phyloP scores from a whole-genome alignment of 2,329 filamentous ascomycete species.

The Verticillium isaacii region DNA sequence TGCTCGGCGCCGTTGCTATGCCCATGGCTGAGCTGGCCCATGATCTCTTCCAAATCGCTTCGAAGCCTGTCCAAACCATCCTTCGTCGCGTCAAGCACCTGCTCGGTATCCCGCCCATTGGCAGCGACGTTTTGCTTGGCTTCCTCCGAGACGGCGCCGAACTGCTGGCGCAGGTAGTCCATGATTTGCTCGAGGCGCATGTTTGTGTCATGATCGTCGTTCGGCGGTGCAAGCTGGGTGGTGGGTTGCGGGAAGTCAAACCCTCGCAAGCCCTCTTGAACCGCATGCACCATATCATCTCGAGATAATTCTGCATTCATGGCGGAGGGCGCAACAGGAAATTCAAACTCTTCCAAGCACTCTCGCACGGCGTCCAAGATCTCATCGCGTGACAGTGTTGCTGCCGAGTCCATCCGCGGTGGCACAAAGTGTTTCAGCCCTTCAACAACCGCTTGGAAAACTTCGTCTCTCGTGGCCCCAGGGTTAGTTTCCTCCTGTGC shows the following conservation, averaged over 20 bases:
- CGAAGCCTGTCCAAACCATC: slow-evolving; percentile 81
- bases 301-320: slow-evolving; percentile 49
- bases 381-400: slow-evolving; percentile 72
- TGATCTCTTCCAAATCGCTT: slow-evolving; percentile 73
- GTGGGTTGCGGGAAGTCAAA: slow-evolving; percentile 40
- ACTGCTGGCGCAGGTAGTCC: slow-evolving; percentile 53
- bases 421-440: slow-evolving; percentile 77
- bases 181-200: slow-evolving; percentile 61
- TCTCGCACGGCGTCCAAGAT: slow-evolving; percentile 80
- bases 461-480: slow-evolving; percentile 74
- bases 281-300: slow-evolving; percentile 60
- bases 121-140: slow-evolving; percentile 75
- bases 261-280: slow-evolving; percentile 53
- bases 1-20: slow-evolving; percentile 50
- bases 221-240: slow-evolving; percentile 33
- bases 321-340: slow-evolving; percentile 57
- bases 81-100: slow-evolving; percentile 81
- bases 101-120: slow-evolving; percentile 77
- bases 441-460: slow-evolving; percentile 80
- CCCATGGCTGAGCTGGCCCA: slow-evolving; percentile 60
- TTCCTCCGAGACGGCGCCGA: slow-evolving; percentile 55
- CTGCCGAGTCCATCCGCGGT: slow-evolving; percentile 65
- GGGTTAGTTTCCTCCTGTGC: slow-evolving; percentile 46
- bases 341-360: slow-evolving; percentile 81
- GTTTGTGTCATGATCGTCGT: slow-evolving; percentile 44